These are phyloP conservation scores for Ogataea zsoltii DNA, from an alignment of 805 yeast genomes.

Conservation along the genomic window DNA sequence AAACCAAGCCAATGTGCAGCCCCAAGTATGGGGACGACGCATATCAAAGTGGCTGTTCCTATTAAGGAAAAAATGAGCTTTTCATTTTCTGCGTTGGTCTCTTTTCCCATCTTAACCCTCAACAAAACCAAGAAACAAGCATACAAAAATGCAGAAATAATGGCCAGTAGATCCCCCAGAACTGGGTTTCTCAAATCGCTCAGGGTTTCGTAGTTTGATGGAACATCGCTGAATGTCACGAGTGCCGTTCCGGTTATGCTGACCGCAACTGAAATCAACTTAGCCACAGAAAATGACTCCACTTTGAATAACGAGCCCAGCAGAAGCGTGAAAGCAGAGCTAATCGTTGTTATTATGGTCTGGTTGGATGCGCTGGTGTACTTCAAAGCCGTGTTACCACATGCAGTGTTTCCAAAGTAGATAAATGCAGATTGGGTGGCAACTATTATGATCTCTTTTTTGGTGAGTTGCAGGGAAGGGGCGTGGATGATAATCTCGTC, in stretches of 20 bases:
- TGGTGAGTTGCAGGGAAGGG: slow-evolving; percentile 24
- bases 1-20: slow-evolving; percentile 39
- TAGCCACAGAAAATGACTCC: slow-evolving; percentile 43
- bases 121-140: slow-evolving; percentile 46
- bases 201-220: background rate
- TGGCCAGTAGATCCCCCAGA: slow-evolving; percentile 47
- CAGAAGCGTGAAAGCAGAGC: slow-evolving; percentile 51
- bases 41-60: slow-evolving; percentile 43
- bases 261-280: slow-evolving; percentile 43
- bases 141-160: slow-evolving; percentile 47
- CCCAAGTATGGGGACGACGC: slow-evolving; percentile 42
- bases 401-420: slow-evolving; percentile 43
- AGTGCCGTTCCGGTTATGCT: slow-evolving; percentile 49
- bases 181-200: slow-evolving; percentile 32
- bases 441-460: slow-evolving; percentile 35
- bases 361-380: slow-evolving; percentile 56
- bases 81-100: slow-evolving; percentile 45
- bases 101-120: slow-evolving; percentile 46
- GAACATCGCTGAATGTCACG: slow-evolving; percentile 39
- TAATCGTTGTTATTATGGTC: slow-evolving; percentile 50
- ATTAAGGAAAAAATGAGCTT: slow-evolving; percentile 47
- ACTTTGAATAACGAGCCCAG: slow-evolving; percentile 42
- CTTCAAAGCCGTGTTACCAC: slow-evolving; percentile 43
- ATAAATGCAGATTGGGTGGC: slow-evolving; percentile 43
- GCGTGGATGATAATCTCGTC: slow-evolving; percentile 20